Evolutionary conservation across 768 basidiomycete species (phyloP).

Genomic region (Rhodocollybia butyracea): DNA sequence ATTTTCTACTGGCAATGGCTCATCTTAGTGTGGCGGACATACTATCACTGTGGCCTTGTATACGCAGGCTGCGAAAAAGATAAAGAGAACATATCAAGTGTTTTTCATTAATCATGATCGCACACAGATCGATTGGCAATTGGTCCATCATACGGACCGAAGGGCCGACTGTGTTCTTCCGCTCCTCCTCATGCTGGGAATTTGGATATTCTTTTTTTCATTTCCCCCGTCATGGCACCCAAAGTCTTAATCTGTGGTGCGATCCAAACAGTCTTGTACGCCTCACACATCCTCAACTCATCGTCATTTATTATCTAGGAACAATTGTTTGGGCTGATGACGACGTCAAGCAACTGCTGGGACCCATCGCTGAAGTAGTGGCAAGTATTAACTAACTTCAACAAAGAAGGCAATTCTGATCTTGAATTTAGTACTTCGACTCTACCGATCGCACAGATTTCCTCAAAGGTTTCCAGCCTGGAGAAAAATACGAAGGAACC

Average conservation of each 20-base stretch:
- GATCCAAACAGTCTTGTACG: neutral
- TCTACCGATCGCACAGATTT: constrained; percentile 67
- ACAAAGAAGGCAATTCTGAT: neutral
- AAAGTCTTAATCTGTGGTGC: constrained; percentile 11
- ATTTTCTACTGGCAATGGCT: too few relatives aligned
- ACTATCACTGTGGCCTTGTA: too few relatives aligned
- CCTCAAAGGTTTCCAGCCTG: constrained; percentile 55
- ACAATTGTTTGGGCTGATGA: constrained; percentile 79
- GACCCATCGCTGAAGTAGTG: constrained; percentile 67
- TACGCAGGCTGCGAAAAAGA: too few relatives aligned
- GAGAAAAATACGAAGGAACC: constrained; percentile 70
- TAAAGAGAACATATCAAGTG: too few relatives aligned
- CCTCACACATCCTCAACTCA: neutral
- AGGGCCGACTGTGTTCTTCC: neutral
- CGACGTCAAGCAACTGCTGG: constrained; percentile 63
- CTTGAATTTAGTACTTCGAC: constrained; percentile 43
- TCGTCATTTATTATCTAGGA: constrained; percentile 32
- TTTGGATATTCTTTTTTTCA: neutral
- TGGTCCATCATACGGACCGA: neutral
- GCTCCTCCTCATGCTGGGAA: neutral
- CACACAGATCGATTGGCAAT: neutral
- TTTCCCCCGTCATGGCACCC: constrained; percentile 6
- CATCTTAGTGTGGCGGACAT: too few relatives aligned
- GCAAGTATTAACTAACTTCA: constrained; percentile 42
- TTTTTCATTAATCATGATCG: too few relatives aligned